Conservation (phyloP, 345 rosid species). For the Rhodamnia rubescens region DNA sequence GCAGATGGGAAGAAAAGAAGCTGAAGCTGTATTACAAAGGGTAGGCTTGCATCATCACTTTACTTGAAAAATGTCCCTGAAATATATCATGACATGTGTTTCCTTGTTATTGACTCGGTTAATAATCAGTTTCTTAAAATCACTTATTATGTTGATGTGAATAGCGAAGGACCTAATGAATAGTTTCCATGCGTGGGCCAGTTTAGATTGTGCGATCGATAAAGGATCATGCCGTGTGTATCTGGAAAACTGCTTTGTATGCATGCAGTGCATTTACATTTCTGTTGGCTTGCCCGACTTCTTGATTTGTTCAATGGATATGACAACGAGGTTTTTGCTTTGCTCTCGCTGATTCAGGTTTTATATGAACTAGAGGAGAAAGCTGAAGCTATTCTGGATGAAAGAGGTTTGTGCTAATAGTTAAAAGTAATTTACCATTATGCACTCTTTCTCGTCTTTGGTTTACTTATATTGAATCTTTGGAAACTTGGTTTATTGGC, state of each 20-base stretch:
- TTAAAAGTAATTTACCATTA: not conserved
- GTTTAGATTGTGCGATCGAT: not conserved
- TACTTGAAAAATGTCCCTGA: not conserved
- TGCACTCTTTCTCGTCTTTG: not conserved
- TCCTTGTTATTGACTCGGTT: not conserved
- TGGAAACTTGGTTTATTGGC: not conserved
- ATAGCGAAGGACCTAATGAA: not conserved
- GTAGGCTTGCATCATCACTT: constrained; percentile 24
- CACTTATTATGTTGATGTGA: not conserved
- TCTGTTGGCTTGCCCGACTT: not conserved
- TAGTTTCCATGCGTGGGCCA: not conserved
- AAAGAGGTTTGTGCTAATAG: constrained; percentile 47
- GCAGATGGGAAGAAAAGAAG: constrained; percentile 88
- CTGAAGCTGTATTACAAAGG: constrained; percentile 81
- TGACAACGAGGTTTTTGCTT: not conserved
- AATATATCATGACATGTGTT: not conserved
- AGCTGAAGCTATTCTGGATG: constrained; percentile 79
- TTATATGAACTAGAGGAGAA: constrained; percentile 85
- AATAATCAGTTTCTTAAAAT: not conserved
- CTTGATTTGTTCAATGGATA: not conserved
- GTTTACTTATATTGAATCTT: not conserved
- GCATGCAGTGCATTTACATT: not conserved
- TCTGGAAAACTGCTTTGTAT: not conserved
- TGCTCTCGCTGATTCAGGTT: constrained; percentile 38
- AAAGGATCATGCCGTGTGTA: not conserved